Conservation (phyloP, 139 green algal genomes). For the Coelastrella sp. region DNA sequence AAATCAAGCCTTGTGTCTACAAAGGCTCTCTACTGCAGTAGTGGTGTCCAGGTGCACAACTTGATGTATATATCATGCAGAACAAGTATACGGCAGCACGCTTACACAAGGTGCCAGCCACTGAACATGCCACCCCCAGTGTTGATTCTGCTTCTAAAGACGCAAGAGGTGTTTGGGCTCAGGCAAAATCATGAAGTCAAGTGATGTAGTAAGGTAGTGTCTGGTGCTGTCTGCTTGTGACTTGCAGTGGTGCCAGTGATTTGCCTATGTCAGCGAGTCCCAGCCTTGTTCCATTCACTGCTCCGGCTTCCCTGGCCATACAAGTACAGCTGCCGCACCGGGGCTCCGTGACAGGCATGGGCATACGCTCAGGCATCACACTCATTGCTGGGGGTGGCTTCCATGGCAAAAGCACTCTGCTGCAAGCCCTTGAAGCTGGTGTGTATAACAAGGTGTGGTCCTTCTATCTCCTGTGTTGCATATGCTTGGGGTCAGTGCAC, state of each 20-base stretch:
- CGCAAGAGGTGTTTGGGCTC: too few species aligned
- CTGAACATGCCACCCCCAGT: too few species aligned
- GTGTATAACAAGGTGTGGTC: slow-evolving; percentile 77
- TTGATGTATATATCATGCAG: neutral
- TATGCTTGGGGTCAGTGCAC: too few species aligned
- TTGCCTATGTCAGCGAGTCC: slow-evolving; percentile 16
- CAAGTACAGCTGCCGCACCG: slow-evolving; percentile 64
- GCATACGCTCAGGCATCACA: slow-evolving; percentile 71
- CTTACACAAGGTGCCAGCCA: too few species aligned
- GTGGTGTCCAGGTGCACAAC: neutral
- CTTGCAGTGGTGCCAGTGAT: slow-evolving; percentile 44
- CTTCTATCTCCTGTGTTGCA: too few species aligned
- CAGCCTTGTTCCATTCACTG: slow-evolving; percentile 4
- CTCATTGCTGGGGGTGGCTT: slow-evolving; percentile 82
- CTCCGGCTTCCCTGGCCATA: slow-evolving; percentile 57
- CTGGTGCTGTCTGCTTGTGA: neutral
- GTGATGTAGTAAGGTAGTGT: neutral
- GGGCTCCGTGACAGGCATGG: slow-evolving; percentile 69
- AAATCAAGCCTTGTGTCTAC: too few species aligned
- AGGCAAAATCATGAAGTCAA: too few species aligned
- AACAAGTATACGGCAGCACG: too few species aligned
- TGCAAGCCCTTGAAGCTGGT: slow-evolving; percentile 73
- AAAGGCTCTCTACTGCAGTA: too few species aligned
- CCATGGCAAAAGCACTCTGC: slow-evolving; percentile 80
- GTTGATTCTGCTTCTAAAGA: too few species aligned